phyloP scores from a whole-genome alignment of 2,329 filamentous ascomycete species.

The Ophiocordyceps camponoti-leonardi region DNA sequence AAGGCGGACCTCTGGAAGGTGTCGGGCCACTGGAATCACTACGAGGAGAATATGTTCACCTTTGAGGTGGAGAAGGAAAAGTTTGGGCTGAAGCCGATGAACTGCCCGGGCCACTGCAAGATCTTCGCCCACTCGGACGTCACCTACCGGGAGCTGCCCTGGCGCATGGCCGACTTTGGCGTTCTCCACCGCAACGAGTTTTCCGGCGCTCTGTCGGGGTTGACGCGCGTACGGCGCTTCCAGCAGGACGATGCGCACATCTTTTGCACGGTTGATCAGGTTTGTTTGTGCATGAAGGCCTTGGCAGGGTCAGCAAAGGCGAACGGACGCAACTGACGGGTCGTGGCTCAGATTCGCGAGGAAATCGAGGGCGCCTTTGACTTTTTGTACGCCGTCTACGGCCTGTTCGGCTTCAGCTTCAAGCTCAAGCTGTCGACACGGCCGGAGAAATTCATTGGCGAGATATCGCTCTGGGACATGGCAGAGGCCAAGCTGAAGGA shows the following conservation, averaged over 20 bases:
- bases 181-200: constrained; percentile 76
- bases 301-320: too few species aligned
- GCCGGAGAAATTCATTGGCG: constrained; percentile 65
- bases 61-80: constrained; percentile 50
- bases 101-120: constrained; percentile 77
- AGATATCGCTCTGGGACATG: constrained; percentile 41
- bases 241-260: constrained; percentile 88
- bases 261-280: constrained; percentile 44
- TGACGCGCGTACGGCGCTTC: constrained; percentile 73
- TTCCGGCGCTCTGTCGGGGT: constrained; percentile 62
- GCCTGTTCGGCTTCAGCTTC: constrained; percentile 50
- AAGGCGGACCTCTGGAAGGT: constrained; percentile 76
- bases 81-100: constrained; percentile 84
- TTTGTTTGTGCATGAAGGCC: neutral
- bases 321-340: constrained; percentile 20
- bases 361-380: constrained; percentile 60
- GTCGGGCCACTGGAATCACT: constrained; percentile 78
- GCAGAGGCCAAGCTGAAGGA: constrained; percentile 22
- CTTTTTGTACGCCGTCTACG: constrained; percentile 59
- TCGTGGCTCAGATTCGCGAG: constrained; percentile 53
- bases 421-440: constrained; percentile 64
- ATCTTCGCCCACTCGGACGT: constrained; percentile 58
- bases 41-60: constrained; percentile 83
- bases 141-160: constrained; percentile 65
- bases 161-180: constrained; percentile 77